phyloP scores from a whole-genome alignment of 2,329 filamentous ascomycete genomes.

The Thielaviopsis cerberus region DNA sequence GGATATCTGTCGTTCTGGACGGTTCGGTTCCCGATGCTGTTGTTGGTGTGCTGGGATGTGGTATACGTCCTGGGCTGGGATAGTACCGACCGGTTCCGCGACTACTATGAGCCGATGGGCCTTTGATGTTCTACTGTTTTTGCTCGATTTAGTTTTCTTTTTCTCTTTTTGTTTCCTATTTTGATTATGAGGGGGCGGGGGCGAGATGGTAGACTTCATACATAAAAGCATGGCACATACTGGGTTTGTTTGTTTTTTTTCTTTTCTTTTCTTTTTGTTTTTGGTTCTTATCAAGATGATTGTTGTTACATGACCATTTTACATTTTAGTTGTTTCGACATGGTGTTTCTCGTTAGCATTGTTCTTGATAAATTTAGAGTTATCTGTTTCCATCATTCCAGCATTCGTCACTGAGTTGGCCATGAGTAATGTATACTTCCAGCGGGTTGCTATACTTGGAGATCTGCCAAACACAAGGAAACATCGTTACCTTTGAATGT shows the following conservation, averaged over 20 bases:
- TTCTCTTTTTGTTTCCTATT: not conserved
- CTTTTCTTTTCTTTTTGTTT: not conserved
- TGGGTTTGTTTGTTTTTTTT: not conserved
- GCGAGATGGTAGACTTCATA: not conserved
- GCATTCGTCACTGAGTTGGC: not conserved
- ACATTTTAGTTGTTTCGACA: not conserved
- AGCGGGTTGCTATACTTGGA: no score
- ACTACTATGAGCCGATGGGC: conserved; percentile 44
- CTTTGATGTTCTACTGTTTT: conserved; percentile 13
- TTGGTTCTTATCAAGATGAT: not conserved
- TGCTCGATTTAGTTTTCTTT: not conserved
- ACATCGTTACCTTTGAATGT: no score
- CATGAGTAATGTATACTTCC: not conserved
- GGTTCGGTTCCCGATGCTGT: conserved; percentile 53
- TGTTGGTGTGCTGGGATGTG: conserved; percentile 63
- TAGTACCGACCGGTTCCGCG: conserved; percentile 45
- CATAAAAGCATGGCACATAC: not conserved
- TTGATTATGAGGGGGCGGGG: not conserved
- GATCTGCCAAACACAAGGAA: no score
- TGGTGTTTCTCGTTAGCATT: not conserved
- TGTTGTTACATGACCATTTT: not conserved
- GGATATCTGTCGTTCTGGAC: conserved; percentile 79
- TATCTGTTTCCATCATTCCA: not conserved
- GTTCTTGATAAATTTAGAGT: not conserved
- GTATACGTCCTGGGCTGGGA: conserved; percentile 49